These are phyloP conservation scores for Blastocladiella britannica DNA, from an alignment of 192 early-diverging fungal genomes.

Conservation along the genomic window DNA sequence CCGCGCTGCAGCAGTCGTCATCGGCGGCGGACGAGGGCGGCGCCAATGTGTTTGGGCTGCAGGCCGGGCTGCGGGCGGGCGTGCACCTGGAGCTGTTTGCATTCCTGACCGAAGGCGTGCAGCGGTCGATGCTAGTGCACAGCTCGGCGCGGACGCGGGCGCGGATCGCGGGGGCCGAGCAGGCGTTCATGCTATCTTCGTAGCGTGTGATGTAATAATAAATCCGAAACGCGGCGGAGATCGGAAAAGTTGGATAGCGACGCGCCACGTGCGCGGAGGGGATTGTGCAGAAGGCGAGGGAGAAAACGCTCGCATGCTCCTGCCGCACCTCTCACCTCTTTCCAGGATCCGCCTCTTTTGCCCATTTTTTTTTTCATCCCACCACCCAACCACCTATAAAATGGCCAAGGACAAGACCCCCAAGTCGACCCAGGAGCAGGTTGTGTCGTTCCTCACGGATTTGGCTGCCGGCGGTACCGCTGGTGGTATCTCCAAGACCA, in stretches of 20 bases:
- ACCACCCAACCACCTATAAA: neutral
- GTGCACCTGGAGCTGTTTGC: neutral
- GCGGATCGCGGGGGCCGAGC: neutral
- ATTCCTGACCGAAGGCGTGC: neutral
- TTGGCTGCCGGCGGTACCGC: conserved; percentile 36
- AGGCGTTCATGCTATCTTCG: too few relatives aligned
- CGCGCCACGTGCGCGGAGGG: too few relatives aligned
- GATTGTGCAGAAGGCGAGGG: too few relatives aligned
- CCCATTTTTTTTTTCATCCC: too few relatives aligned
- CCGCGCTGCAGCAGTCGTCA: too few relatives aligned
- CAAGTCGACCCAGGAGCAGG: conserved; percentile 3
- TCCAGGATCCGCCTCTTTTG: too few relatives aligned
- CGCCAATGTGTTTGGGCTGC: neutral
- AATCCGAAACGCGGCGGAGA: too few relatives aligned
- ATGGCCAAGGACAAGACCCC: conserved; percentile 1
- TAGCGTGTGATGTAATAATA: too few relatives aligned
- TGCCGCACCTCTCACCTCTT: too few relatives aligned
- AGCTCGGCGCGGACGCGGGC: neutral
- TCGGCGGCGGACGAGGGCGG: neutral
- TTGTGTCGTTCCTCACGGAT: conserved; percentile 11
- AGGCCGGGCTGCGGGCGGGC: neutral
- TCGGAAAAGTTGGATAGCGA: too few relatives aligned
- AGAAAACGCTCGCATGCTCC: too few relatives aligned
- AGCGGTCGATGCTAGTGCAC: neutral
- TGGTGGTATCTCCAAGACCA: conserved; percentile 39